phyloP scores from a whole-genome alignment of 129 eudicot species.

The Chrysanthemum makinoi region DNA sequence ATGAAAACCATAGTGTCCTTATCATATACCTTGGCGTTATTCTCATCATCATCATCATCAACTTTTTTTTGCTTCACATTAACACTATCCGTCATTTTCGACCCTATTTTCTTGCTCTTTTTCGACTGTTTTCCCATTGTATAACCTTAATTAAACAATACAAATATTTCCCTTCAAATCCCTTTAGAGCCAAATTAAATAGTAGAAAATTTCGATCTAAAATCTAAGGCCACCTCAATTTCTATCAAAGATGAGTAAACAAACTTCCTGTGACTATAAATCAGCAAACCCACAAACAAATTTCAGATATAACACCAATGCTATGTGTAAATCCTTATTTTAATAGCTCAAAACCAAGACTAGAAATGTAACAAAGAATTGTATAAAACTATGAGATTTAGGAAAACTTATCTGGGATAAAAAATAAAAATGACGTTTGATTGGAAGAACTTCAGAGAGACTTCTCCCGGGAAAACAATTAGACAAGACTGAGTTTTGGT shows the following conservation, averaged over 20 bases:
- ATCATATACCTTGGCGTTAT: conserved; percentile 45
- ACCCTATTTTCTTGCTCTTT: conserved; percentile 47
- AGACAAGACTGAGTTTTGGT: conserved; percentile 5
- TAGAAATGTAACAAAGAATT: conserved; percentile 14
- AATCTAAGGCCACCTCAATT: neutral
- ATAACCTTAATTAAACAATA: conserved; percentile 12
- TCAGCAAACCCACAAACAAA: conserved; percentile 35
- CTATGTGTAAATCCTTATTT: conserved; percentile 5
- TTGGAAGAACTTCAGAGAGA: too few relatives aligned
- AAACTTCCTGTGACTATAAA: conserved; percentile 5
- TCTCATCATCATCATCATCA: conserved; percentile 24
- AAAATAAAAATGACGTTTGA: conserved; percentile 27
- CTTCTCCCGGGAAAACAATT: conserved; percentile 29
- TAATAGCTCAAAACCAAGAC: conserved; percentile 20
- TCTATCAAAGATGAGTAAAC: conserved; percentile 19
- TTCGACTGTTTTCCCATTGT: conserved; percentile 62
- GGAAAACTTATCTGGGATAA: conserved; percentile 39
- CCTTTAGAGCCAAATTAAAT: neutral
- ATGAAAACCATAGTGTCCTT: conserved; percentile 66
- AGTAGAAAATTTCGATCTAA: neutral
- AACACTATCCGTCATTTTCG: conserved; percentile 33
- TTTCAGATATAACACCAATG: conserved; percentile 23
- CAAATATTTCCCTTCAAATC: conserved; percentile 8
- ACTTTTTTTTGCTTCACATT: conserved; percentile 37
- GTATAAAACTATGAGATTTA: neutral